Evolutionary conservation across 2,329 filamentous ascomycete genomes (phyloP).

Genomic region (Xylariaceae sp.): DNA sequence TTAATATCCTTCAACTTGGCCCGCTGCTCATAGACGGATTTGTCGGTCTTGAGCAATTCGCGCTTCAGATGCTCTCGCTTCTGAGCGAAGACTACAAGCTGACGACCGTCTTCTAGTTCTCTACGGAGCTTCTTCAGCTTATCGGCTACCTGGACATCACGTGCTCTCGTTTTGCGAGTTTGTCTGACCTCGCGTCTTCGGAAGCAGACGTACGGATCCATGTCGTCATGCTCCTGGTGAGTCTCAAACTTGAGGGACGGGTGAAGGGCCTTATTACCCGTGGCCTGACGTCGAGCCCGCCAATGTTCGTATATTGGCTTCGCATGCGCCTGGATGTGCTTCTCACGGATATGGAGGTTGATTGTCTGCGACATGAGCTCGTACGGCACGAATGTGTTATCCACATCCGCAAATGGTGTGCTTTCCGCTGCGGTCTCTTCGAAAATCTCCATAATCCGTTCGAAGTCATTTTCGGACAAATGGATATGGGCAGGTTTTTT

Average conservation of each 20-base stretch:
- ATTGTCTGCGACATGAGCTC: conserved; percentile 69
- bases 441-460: conserved; percentile 90
- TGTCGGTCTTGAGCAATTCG: conserved; percentile 69
- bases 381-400: conserved; percentile 77
- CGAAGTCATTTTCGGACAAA: conserved; percentile 86
- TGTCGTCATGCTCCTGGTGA: conserved; percentile 88
- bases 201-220: conserved; percentile 98
- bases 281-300: conserved; percentile 63
- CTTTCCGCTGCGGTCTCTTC: conserved; percentile 80
- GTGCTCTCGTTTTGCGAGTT: conserved; percentile 87
- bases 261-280: conserved; percentile 67
- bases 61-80: conserved; percentile 75
- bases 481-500: conserved; percentile 59
- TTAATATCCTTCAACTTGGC: conserved; percentile 81
- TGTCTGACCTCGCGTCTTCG: conserved; percentile 88
- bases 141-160: conserved; percentile 90
- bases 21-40: conserved; percentile 76
- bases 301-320: conserved; percentile 87
- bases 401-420: conserved; percentile 83
- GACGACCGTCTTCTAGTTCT: conserved; percentile 83
- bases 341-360: conserved; percentile 44
- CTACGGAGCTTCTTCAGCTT: conserved; percentile 87
- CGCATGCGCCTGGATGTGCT: conserved; percentile 51
- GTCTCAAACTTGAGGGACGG: conserved; percentile 87
- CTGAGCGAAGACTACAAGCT: conserved; percentile 70